Evolutionary conservation across 441 rosid species (phyloP).

Genomic region (Populus hybrid): DNA sequence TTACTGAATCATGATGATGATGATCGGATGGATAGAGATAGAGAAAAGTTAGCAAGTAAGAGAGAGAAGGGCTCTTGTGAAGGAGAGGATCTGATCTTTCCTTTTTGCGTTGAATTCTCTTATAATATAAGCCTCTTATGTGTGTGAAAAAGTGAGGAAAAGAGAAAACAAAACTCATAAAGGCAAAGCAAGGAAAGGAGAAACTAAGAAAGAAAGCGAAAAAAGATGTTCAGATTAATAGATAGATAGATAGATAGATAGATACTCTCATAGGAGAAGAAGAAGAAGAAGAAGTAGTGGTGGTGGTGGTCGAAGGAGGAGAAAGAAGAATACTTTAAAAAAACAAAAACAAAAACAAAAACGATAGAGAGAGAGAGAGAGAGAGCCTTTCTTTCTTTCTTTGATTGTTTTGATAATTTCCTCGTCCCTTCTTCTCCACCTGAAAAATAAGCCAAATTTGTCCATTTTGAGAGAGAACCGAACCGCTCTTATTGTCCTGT

Average conservation of each 20-base stretch:
- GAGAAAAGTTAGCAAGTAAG: neutral
- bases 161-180: constrained; percentile 6
- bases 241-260: constrained; percentile 11
- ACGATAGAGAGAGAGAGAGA: neutral
- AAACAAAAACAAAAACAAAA: no score
- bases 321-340: neutral
- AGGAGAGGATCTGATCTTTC: constrained; percentile 48
- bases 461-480: neutral
- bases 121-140: constrained; percentile 3
- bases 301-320: neutral
- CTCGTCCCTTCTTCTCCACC: neutral
- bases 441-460: neutral
- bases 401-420: neutral
- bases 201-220: neutral
- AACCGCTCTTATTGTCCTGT: neutral
- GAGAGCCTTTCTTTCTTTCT: neutral
- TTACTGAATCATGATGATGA: constrained; percentile 7
- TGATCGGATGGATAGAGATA: constrained; percentile 25
- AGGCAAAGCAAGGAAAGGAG: neutral
- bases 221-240: neutral
- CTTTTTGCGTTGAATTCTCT: constrained; percentile 43
- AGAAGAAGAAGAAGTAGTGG: neutral
- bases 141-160: constrained; percentile 8
- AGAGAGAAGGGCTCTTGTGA: constrained; percentile 30
- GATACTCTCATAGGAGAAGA: constrained; percentile 1